Evolutionary conservation across 345 rosid species (phyloP), one percentile per base, ranked within the genome.

Genomic region (Raphanus sativus): DNA sequence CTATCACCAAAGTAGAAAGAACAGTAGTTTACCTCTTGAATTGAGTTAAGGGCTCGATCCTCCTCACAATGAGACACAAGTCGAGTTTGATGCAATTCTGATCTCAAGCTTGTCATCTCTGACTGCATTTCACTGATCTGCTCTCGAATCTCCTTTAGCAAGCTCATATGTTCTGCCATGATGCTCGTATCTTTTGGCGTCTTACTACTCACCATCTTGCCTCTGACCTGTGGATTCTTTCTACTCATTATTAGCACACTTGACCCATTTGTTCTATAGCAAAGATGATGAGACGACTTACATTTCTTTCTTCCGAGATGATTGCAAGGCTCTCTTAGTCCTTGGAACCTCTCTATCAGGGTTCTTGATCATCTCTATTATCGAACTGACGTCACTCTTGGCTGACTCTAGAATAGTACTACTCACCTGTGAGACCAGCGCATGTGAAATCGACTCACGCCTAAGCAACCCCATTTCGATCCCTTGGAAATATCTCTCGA

Each of bases 121-220:
- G 69, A 62, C 67, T 87, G 88, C 74, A 95, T 83, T n/a, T 76
- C 77, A 76, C 82, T 87, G 28, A 95, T 86, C 75, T 91, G 90
- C 64, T 86, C 89, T 8, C 75, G 65, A 71, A 95, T 90, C 75
- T 87, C 91, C 80, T 82, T 84, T 76, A 95, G 82, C 74, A 91
- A 75, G 61, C 71, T 85, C 82, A 87, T 0, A 52, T 84, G 90
- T 29, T 83, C 88, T 52, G 45, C 29, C 63, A 75, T 60, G n/a
- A 58, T 58, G 9, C 73, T 74, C 17, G 21, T 58, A 56, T 69
- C 86, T 65, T 87, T 86, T 73, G 60, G 71, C 59, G 24, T 2
- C n/a, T 61, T 52, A 33, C 81, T 77, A 52, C 70, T 79, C 82
- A 48, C 74, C 36, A 69, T 79, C 74, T 83, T 70, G 77, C 94